Conservation (phyloP, 306 rosid genomes). For the Canavalia gladiata region DNA sequence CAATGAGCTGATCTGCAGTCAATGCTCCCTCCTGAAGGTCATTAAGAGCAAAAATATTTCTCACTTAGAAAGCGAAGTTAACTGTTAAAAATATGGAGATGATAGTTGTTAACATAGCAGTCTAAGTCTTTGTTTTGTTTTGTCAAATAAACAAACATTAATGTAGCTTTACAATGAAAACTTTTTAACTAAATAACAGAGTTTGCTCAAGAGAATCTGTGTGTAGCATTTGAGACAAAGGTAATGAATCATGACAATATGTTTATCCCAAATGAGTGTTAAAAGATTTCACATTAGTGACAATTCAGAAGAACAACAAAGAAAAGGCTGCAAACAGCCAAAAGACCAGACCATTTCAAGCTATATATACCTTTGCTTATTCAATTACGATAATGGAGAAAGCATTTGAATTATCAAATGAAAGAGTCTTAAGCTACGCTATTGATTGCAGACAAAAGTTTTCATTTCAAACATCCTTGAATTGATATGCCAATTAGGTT, state of each 20-base stretch:
- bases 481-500: slow-evolving; percentile 24
- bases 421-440: neutral
- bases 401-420: slow-evolving; percentile 11
- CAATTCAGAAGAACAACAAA: neutral
- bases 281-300: neutral
- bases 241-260: slow-evolving; percentile 12
- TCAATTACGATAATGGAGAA: slow-evolving; percentile 8
- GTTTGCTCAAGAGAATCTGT: slow-evolving; percentile 32
- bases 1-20: slow-evolving; percentile 72
- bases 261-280: neutral
- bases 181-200: slow-evolving; percentile 24
- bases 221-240: neutral
- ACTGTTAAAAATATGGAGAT: neutral
- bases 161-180: slow-evolving; percentile 19
- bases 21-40: slow-evolving; percentile 89
- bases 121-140: slow-evolving; percentile 10
- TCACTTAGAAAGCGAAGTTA: neutral
- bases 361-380: slow-evolving; percentile 15
- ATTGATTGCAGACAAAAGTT: neutral
- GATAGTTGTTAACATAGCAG: neutral
- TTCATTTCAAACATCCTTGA: neutral
- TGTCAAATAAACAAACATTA: slow-evolving; percentile 30
- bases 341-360: slow-evolving; percentile 15
- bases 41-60: slow-evolving; percentile 1
- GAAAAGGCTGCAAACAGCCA: slow-evolving; percentile 2